A percentile compares a stretch with the other conserved stretches of the same genome.
phyloP scores from a whole-genome alignment of 345 rosid species.

The Corymbia maculata region DNA sequence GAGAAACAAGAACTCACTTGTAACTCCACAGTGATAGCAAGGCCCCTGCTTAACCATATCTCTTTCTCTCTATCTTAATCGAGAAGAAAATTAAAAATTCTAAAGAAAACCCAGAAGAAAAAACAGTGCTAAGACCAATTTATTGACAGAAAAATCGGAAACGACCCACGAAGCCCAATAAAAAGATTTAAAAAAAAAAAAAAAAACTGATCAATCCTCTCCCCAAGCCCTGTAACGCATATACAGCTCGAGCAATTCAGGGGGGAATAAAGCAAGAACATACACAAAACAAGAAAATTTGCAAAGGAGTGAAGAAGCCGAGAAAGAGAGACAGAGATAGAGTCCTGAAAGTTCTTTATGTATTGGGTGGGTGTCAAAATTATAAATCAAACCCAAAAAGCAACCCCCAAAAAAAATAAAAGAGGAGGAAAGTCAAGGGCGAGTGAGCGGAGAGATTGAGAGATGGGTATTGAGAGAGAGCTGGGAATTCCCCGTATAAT shows the following conservation, averaged over 20 bases:
- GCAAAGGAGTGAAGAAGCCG: slow-evolving; percentile 19
- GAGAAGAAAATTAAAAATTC: neutral
- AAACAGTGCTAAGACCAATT: neutral
- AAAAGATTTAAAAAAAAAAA: neutral
- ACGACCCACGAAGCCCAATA: neutral
- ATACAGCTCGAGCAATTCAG: slow-evolving; percentile 25
- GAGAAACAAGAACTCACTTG: slow-evolving; percentile 91
- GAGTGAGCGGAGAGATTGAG: slow-evolving; percentile 3
- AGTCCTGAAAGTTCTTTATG: neutral
- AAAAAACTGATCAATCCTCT: neutral
- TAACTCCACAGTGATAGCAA: slow-evolving; percentile 97
- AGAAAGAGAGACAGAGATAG: slow-evolving; percentile 3
- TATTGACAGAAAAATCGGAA: neutral
- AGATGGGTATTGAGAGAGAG: slow-evolving; percentile 2
- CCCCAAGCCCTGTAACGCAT: neutral
- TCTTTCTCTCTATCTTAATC: slow-evolving; percentile 10
- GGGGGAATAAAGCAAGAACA: neutral
- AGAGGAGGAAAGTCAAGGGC: neutral
- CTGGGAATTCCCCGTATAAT: neutral
- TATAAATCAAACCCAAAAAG: neutral
- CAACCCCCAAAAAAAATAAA: neutral
- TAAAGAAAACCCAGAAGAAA: slow-evolving; percentile 1
- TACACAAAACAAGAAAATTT: neutral
- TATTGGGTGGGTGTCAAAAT: slow-evolving; percentile 11
- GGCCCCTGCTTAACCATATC: slow-evolving; percentile 97